A percentile compares a stretch with the other conserved stretches of the same genome.
phyloP scores from a whole-genome alignment of 352 stramenopile genomes.

The Pythium pyrilobum region DNA sequence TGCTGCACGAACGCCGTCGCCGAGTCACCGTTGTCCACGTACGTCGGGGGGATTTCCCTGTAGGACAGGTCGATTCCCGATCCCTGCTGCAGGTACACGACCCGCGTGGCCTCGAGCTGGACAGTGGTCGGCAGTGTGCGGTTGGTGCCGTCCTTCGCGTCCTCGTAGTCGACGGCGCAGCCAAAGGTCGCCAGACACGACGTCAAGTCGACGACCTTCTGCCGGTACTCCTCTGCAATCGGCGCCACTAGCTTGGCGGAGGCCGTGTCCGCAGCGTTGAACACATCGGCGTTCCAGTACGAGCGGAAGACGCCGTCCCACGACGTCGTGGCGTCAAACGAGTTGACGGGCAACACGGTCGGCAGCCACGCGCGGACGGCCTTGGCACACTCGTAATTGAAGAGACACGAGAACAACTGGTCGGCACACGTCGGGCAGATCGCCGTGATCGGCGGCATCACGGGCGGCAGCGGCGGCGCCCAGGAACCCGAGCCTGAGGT shows the following conservation, averaged over 20 bases:
- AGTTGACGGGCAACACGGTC: not conserved
- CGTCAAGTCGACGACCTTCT: not conserved
- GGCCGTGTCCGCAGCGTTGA: not conserved
- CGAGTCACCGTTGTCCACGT: not conserved
- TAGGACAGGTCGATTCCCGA: not conserved
- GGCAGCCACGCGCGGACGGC: not conserved
- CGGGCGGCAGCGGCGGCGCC: not conserved
- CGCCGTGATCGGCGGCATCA: not conserved
- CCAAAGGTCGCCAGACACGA: not conserved
- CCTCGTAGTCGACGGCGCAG: slow-evolving; percentile 3
- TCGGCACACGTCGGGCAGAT: not conserved
- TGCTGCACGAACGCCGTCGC: not conserved
- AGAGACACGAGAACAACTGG: not conserved
- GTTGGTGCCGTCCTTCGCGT: not conserved
- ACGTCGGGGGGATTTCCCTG: not conserved
- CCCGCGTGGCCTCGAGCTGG: not conserved
- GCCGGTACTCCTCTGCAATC: not conserved
- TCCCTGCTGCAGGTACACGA: not conserved
- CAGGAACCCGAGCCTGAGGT: not conserved
- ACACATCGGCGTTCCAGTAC: not conserved
- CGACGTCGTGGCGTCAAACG: not conserved
- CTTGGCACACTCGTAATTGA: not conserved
- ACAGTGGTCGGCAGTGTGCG: slow-evolving; percentile 1
- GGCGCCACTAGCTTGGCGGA: not conserved
- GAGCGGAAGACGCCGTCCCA: not conserved